Base-by-base conservation (phyloP, 768 basidiomycete genomes). In the Russula emetica region DNA sequence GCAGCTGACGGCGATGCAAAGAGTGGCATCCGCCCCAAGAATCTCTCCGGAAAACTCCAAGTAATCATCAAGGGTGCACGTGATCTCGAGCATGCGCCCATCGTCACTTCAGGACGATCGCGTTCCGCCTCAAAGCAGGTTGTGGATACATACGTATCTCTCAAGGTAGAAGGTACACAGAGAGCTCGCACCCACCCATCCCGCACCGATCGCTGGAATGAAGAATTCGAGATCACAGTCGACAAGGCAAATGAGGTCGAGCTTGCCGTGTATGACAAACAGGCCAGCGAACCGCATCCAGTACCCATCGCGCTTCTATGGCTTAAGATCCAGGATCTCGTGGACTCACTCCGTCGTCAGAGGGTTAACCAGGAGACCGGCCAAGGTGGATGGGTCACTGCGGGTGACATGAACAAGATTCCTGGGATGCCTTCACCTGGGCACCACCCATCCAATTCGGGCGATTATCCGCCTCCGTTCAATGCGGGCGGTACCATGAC, bases 211-310 rank as follows among this genome's bases (percentile, higher is more conserved):
- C 87, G 91, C 51, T 99, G 97, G 97, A 92, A 93, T 72, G 95
- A 99, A 75, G 92, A 94, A 63, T 98, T 98, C 66, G 94, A 96
- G 75, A 92, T 99, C 63, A 81, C 87, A 0, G 91, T 98, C 45
- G 96, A 98, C 79, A 98, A 98, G 76, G 95, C 96, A 16, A 98
- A 96, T 73, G 97, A 99, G 79, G 90, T 98, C 55, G 97, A 98
- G 77, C 87, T 99, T 57, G 91, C 93, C 34, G 84, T 99, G 36
- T 94, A 94, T 70, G 97, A 99, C 76, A 93, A 93, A 69, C 90
- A 92, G 70, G 83, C 84, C 22, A 87, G 86, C 61, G 92, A 94
- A 66, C 78, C 78, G 16, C 83, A 93, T 68, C 87, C 92, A 1
- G 83, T 90, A 16, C 95, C 94, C 38, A 94, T 98, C 66, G 97